Evolutionary conservation across 805 yeast species (phyloP).

Genomic region (Cyberlindnera misumaiensis): DNA sequence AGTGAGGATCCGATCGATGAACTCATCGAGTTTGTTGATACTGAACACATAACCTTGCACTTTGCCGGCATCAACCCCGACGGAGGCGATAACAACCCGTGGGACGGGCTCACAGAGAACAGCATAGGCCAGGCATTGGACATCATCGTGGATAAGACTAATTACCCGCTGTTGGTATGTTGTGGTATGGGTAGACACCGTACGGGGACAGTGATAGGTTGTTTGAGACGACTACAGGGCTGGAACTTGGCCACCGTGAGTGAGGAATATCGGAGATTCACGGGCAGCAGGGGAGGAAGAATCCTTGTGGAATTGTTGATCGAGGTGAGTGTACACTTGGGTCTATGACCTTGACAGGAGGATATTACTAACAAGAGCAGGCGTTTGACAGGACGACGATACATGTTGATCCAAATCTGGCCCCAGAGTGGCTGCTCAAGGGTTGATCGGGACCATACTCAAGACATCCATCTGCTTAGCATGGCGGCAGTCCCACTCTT

Average conservation of each 20-base stretch:
- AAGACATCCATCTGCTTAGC: too few species aligned
- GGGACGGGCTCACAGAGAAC: conserved; percentile 90
- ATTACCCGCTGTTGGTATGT: conserved; percentile 83
- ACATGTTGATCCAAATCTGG: conserved; percentile 31
- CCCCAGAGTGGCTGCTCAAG: conserved; percentile 41
- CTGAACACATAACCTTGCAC: conserved; percentile 64
- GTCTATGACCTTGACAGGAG: too few species aligned
- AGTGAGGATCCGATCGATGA: conserved; percentile 93
- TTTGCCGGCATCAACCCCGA: conserved; percentile 81
- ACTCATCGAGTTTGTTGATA: conserved; percentile 73
- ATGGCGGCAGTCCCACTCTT: too few species aligned
- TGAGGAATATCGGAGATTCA: conserved; percentile 90
- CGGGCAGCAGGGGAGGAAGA: conserved; percentile 90
- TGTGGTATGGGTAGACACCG: conserved; percentile 99
- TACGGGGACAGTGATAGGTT: conserved; percentile 95
- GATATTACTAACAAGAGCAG: neutral
- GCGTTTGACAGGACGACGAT: conserved; percentile 41
- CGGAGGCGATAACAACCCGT: conserved; percentile 74
- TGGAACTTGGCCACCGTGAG: conserved; percentile 93
- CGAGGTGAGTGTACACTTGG: conserved; percentile 31
- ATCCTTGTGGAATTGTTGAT: conserved; percentile 85
- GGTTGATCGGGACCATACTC: neutral
- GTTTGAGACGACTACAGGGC: conserved; percentile 86
- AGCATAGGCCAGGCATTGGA: conserved; percentile 76
- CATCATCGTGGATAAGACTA: conserved; percentile 61